Evolutionary conservation across 176 grass and related monocot species (phyloP).

Genomic region (Oryza rufipogon): DNA sequence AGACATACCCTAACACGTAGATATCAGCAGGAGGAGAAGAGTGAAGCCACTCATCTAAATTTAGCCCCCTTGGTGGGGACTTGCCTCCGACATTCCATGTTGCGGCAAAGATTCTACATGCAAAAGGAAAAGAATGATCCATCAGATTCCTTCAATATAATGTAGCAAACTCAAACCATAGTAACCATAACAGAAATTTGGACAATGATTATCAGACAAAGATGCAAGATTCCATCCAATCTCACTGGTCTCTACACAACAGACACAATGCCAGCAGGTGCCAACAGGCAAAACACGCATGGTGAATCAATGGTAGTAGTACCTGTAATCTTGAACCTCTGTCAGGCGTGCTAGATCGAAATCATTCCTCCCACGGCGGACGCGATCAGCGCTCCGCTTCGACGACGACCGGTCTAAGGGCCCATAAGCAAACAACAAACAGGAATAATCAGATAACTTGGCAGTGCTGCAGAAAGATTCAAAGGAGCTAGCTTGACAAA

Average conservation of each 20-base stretch:
- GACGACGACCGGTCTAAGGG: constrained; percentile 9
- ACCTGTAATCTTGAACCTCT: constrained; percentile 85
- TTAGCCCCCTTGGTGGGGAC: constrained; percentile 71
- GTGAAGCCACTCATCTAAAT: constrained; percentile 90
- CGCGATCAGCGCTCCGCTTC: constrained; percentile 30
- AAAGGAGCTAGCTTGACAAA: constrained; percentile 50
- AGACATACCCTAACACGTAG: constrained; percentile 75
- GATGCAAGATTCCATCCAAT: constrained; percentile 12
- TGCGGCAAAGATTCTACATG: constrained; percentile 74
- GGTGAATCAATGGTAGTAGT: constrained; percentile 31
- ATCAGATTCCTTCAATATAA: constrained; percentile 32
- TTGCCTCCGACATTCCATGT: constrained; percentile 96
- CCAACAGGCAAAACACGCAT: constrained; percentile 29
- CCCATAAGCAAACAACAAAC: constrained; percentile 37
- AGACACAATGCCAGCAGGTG: constrained; percentile 15
- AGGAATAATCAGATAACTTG: constrained; percentile 40
- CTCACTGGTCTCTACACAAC: not conserved
- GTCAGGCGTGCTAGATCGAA: constrained; percentile 65
- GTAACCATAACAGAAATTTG: constrained; percentile 15
- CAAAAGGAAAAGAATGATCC: constrained; percentile 20
- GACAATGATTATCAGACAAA: constrained; percentile 18
- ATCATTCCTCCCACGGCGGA: constrained; percentile 67
- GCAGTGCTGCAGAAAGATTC: constrained; percentile 42
- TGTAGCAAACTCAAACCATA: constrained; percentile 20
- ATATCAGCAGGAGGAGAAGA: constrained; percentile 81